Evolutionary conservation across 441 rosid species (phyloP).

Genomic region (Francoa sonchifolia): DNA sequence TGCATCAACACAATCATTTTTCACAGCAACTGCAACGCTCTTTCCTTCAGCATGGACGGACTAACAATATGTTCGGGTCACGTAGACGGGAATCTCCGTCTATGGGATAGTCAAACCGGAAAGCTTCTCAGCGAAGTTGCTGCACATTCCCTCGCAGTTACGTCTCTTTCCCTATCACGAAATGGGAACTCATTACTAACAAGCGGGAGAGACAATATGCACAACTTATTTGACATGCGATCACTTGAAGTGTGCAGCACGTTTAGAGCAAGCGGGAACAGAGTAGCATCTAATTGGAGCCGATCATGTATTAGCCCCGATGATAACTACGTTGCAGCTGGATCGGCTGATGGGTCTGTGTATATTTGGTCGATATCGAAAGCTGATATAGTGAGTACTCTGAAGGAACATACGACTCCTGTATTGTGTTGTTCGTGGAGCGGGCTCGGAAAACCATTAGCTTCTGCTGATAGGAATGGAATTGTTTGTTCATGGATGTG

Average conservation of each 20-base stretch:
- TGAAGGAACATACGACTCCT: slow-evolving; percentile 73
- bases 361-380: slow-evolving; percentile 70
- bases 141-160: slow-evolving; percentile 69
- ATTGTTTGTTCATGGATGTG: slow-evolving; percentile 70
- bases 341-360: slow-evolving; percentile 78
- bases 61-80: slow-evolving; percentile 89
- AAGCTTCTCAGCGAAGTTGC: slow-evolving; percentile 76
- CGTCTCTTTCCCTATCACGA: slow-evolving; percentile 57
- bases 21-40: slow-evolving; percentile 77
- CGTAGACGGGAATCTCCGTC: slow-evolving; percentile 78
- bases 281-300: slow-evolving; percentile 92
- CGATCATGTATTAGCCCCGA: slow-evolving; percentile 89
- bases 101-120: slow-evolving; percentile 86
- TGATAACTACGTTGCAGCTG: slow-evolving; percentile 78
- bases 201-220: slow-evolving; percentile 89
- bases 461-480: slow-evolving; percentile 79
- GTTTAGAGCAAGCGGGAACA: slow-evolving; percentile 67
- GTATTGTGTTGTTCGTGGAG: slow-evolving; percentile 91
- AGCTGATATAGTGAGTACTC: slow-evolving; percentile 55
- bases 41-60: slow-evolving; percentile 74
- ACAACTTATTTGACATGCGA: slow-evolving; percentile 72
- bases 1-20: slow-evolving; percentile 80
- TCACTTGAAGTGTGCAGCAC: slow-evolving; percentile 73
- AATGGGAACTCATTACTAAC: slow-evolving; percentile 63
- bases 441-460: slow-evolving; percentile 79